Evolutionary conservation across 768 basidiomycete genomes (phyloP).

Genomic region (Dacryopinax primogenitus): DNA sequence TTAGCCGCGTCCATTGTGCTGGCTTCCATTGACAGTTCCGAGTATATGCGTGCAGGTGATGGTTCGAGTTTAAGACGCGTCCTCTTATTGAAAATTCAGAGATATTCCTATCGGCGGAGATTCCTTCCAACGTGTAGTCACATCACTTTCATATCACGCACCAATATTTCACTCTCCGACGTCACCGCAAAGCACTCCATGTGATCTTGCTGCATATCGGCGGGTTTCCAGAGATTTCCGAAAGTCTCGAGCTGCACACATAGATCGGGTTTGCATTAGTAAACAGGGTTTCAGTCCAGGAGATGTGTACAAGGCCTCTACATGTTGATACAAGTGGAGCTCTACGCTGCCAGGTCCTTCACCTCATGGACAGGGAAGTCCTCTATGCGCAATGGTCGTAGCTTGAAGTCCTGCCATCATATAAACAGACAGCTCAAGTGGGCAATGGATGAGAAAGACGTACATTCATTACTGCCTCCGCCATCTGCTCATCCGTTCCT

Average conservation of each 20-base stretch:
- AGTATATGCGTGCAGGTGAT: neutral
- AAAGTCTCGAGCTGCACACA: no score
- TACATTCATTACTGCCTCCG: conserved; percentile 35
- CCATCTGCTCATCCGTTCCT: conserved; percentile 32
- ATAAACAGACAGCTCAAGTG: neutral
- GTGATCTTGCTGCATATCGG: no score
- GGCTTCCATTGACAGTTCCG: neutral
- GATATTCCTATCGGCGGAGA: no score
- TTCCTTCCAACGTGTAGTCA: no score
- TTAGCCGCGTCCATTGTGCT: neutral
- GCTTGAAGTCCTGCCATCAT: conserved; percentile 53
- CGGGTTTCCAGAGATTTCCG: no score
- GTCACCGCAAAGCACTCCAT: no score
- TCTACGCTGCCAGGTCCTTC: neutral
- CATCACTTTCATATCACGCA: no score
- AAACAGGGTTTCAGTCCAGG: neutral
- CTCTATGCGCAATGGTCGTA: conserved; percentile 54
- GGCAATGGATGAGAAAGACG: conserved; percentile 16
- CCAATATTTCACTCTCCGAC: no score
- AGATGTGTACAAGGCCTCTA: conserved; percentile 1
- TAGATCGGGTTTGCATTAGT: no score
- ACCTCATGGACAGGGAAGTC: conserved; percentile 40
- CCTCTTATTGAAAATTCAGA: no score
- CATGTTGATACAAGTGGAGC: neutral
- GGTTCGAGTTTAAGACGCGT: no score